Conservation (phyloP, 2,329 filamentous ascomycete species). For the Fusarium paranaense region DNA sequence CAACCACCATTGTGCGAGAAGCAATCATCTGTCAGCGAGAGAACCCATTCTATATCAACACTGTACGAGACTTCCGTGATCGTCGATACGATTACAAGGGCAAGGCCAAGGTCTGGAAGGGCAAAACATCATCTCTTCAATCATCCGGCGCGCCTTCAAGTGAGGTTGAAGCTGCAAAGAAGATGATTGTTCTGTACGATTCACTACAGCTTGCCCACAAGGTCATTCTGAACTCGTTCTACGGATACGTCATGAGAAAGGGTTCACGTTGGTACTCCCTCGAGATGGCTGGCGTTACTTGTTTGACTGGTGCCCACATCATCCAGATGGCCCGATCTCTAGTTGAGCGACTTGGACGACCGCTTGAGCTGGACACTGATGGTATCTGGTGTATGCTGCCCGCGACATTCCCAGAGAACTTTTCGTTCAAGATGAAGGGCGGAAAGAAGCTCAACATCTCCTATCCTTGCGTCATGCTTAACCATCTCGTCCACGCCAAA, state of each 20-base stretch:
- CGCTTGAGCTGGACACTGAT: slow-evolving; percentile 94
- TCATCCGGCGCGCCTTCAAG: slow-evolving; percentile 78
- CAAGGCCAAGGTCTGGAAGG: slow-evolving; percentile 98
- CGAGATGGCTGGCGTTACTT: slow-evolving; percentile 99
- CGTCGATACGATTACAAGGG: slow-evolving; percentile 98
- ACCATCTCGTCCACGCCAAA: slow-evolving; percentile 92
- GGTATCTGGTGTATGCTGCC: slow-evolving; percentile 99
- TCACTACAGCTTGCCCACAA: slow-evolving; percentile 97
- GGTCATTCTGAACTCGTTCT: slow-evolving; percentile 99
- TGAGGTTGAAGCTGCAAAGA: slow-evolving; percentile 94
- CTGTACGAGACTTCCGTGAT: slow-evolving; percentile 95
- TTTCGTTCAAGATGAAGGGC: slow-evolving; percentile 91
- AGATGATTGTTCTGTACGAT: slow-evolving; percentile 97
- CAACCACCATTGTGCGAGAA: slow-evolving; percentile 90
- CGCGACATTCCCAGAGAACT: slow-evolving; percentile 96
- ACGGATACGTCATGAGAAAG: slow-evolving; percentile 99
- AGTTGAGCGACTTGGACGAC: slow-evolving; percentile 91
- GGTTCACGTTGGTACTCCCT: slow-evolving; percentile 99
- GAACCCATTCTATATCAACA: slow-evolving; percentile 98
- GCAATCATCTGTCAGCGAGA: slow-evolving; percentile 98
- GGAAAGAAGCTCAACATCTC: slow-evolving; percentile 98
- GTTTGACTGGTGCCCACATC: slow-evolving; percentile 93
- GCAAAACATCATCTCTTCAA: slow-evolving; percentile 90
- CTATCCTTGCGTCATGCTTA: slow-evolving; percentile 99
- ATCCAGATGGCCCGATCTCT: slow-evolving; percentile 96